Evolutionary conservation across 352 stramenopile genomes (phyloP).

Genomic region (Nannochloropsis limnetica): DNA sequence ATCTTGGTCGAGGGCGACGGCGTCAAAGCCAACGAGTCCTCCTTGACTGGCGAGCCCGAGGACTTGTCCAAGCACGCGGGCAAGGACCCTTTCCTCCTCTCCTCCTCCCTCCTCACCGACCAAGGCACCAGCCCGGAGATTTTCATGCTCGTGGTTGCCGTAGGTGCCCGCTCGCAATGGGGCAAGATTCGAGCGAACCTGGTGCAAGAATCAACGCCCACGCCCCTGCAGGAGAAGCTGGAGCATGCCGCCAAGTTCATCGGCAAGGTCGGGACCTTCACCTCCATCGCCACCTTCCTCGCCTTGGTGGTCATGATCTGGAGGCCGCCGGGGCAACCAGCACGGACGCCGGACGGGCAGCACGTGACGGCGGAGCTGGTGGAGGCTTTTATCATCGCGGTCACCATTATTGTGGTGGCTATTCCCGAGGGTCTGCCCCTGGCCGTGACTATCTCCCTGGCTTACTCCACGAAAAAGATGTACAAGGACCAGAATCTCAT

Average conservation of each 20-base stretch:
- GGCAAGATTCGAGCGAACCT: slow-evolving; percentile 80
- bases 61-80: slow-evolving; percentile 63
- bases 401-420: slow-evolving; percentile 84
- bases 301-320: slow-evolving; percentile 72
- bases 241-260: slow-evolving; percentile 77
- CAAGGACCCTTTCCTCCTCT: slow-evolving; percentile 72
- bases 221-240: slow-evolving; percentile 81
- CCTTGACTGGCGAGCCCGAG: slow-evolving; percentile 77
- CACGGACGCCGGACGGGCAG: slow-evolving; percentile 63
- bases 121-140: slow-evolving; percentile 32
- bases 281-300: slow-evolving; percentile 71
- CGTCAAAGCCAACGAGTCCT: slow-evolving; percentile 74
- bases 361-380: slow-evolving; percentile 61
- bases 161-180: slow-evolving; percentile 70
- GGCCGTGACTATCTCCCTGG: slow-evolving; percentile 83
- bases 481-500: slow-evolving; percentile 96
- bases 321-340: slow-evolving; percentile 52
- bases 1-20: slow-evolving; percentile 71
- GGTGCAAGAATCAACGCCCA: slow-evolving; percentile 70
- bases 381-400: slow-evolving; percentile 82
- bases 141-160: slow-evolving; percentile 65
- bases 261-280: slow-evolving; percentile 63
- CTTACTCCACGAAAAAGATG: slow-evolving; percentile 94
- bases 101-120: slow-evolving; percentile 54
- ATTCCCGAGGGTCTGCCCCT: slow-evolving; percentile 84